Evolutionary conservation across 495 filamentous ascomycete genomes (phyloP).

Genomic region (Penicillium fimorum): DNA sequence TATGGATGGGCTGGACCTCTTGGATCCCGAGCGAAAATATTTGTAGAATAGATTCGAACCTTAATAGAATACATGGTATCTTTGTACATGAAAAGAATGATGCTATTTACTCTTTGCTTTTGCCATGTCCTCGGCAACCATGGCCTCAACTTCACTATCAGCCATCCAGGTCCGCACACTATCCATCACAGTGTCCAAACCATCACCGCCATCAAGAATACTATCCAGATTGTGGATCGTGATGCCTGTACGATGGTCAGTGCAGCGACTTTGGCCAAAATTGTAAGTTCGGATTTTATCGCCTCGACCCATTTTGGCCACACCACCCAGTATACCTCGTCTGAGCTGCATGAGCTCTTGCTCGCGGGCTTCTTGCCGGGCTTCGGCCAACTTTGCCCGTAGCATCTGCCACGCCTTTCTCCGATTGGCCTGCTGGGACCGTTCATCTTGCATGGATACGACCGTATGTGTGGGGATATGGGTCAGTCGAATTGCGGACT

Average conservation of each 20-base stretch:
- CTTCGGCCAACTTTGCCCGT: constrained; percentile 78
- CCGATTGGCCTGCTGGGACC: constrained; percentile 88
- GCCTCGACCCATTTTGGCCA: constrained; percentile 77
- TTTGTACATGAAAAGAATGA: constrained; percentile 13
- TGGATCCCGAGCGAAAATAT: constrained; percentile 85
- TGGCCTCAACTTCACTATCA: constrained; percentile 69
- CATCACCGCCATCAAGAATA: constrained; percentile 70
- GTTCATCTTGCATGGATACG: constrained; percentile 87
- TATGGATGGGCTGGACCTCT: constrained; percentile 77
- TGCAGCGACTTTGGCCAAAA: constrained; percentile 87
- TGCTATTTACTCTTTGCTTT: constrained; percentile 21
- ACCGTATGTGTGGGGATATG: constrained; percentile 84
- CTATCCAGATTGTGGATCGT: constrained; percentile 79
- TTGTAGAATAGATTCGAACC: constrained; percentile 48
- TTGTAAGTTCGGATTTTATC: constrained; percentile 97
- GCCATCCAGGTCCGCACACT: constrained; percentile 78
- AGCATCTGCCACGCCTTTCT: constrained; percentile 82
- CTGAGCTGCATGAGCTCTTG: constrained; percentile 72
- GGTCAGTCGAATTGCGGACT: constrained; percentile 90
- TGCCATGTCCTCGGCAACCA: constrained; percentile 52
- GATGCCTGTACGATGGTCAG: constrained; percentile 85
- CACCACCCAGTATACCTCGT: constrained; percentile 70
- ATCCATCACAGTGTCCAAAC: constrained; percentile 73
- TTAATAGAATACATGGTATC: constrained; percentile 25
- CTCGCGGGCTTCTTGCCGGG: constrained; percentile 77